Conservation (phyloP, 1,284 basidiomycete species). For the Neolentinus lepideus region DNA sequence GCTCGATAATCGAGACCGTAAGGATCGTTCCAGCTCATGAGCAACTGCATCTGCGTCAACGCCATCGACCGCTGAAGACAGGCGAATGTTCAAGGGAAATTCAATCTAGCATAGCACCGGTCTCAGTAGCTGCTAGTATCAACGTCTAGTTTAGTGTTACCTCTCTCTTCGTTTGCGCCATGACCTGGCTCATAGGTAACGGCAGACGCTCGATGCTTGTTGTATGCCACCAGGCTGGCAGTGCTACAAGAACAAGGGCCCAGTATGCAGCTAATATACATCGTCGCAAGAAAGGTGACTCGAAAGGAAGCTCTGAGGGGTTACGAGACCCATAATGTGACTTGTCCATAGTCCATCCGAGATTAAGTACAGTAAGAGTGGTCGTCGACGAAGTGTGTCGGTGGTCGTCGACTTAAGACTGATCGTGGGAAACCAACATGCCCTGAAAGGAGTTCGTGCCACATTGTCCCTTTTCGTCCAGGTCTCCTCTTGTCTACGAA, state of each 20-base stretch:
- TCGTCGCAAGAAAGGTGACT: slow-evolving; percentile 40
- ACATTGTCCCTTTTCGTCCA: neutral
- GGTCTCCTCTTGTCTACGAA: neutral
- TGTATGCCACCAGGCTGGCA: slow-evolving; percentile 86
- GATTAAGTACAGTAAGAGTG: neutral
- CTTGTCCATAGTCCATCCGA: neutral
- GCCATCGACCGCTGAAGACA: neutral
- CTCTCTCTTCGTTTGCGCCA: slow-evolving; percentile 33
- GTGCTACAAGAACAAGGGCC: slow-evolving; percentile 58
- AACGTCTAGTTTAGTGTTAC: neutral
- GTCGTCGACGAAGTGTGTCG: neutral
- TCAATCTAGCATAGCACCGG: neutral
- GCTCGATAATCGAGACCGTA: neutral
- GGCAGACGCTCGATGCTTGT: slow-evolving; percentile 80
- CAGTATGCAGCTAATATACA: slow-evolving; percentile 71
- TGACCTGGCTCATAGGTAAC: slow-evolving; percentile 61
- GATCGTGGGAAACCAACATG: neutral
- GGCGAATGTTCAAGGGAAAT: neutral
- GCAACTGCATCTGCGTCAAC: neutral
- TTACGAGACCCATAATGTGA: slow-evolving; percentile 1
- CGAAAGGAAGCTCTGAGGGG: slow-evolving; percentile 35
- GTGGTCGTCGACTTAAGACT: neutral
- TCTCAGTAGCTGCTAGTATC: neutral
- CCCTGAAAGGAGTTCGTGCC: neutral
- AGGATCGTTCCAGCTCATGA: neutral